Evolutionary conservation across 495 filamentous ascomycete species (phyloP).

Genomic region (Hyphodiscus hymeniophilus): DNA sequence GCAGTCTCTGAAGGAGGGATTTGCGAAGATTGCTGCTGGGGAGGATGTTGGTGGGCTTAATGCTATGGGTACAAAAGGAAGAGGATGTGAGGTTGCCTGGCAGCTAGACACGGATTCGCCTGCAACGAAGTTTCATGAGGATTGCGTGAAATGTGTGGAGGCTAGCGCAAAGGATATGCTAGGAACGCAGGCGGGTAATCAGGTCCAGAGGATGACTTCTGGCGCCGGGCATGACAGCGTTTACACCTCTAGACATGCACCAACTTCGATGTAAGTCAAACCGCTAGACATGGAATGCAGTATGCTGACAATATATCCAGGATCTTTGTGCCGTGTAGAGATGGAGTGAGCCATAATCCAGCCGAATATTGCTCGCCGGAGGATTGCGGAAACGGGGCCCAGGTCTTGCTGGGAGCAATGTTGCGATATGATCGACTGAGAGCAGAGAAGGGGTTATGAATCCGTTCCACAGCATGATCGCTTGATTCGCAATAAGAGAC

Average conservation of each 20-base stretch:
- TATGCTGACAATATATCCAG: slow-evolving; percentile 8
- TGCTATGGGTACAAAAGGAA: slow-evolving; percentile 34
- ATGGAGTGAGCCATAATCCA: slow-evolving; percentile 40
- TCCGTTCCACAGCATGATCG: background rate
- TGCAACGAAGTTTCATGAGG: slow-evolving; percentile 59
- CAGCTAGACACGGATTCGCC: slow-evolving; percentile 53
- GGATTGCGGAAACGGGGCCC: slow-evolving; percentile 27
- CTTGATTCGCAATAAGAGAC: background rate
- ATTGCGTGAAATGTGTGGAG: slow-evolving; percentile 60
- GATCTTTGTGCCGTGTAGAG: slow-evolving; percentile 41
- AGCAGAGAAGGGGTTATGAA: slow-evolving; percentile 13
- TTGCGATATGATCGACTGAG: slow-evolving; percentile 21
- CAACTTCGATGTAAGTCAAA: slow-evolving; percentile 33
- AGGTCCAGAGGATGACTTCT: slow-evolving; percentile 43
- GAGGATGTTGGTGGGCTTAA: slow-evolving; percentile 35
- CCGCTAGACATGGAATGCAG: background rate
- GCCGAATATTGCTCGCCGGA: slow-evolving; percentile 38
- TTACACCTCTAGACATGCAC: slow-evolving; percentile 23
- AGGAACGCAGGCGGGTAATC: slow-evolving; percentile 28
- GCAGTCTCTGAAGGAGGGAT: slow-evolving; percentile 43
- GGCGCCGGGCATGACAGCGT: slow-evolving; percentile 38
- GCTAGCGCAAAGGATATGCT: slow-evolving; percentile 49
- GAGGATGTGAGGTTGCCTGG: slow-evolving; percentile 51
- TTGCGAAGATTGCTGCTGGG: slow-evolving; percentile 43
- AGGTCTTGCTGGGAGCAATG: slow-evolving; percentile 20